Percentiles rank a stretch among this genome's conserved stretches.
phyloP scores from a whole-genome alignment of 768 basidiomycete genomes.

The Cystobasidium ongulense region DNA sequence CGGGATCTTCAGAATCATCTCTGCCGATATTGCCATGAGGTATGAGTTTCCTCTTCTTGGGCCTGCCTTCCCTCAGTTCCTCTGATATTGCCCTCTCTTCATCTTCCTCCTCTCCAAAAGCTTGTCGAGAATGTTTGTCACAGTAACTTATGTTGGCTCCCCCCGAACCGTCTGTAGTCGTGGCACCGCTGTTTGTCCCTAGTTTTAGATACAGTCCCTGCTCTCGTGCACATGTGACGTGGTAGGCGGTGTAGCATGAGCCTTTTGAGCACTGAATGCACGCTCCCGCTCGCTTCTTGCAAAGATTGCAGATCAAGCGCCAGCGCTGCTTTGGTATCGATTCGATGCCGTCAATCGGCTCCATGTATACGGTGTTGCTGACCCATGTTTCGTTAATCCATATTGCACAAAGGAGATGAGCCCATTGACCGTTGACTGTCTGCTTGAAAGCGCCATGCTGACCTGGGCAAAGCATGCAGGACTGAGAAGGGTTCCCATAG shows the following conservation, averaged over 20 bases:
- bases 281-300: slow-evolving; percentile 60
- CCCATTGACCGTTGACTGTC: slow-evolving; percentile 84
- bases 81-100: neutral
- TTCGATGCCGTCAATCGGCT: slow-evolving; percentile 85
- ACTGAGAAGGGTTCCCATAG: slow-evolving; percentile 50
- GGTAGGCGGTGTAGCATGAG: slow-evolving; percentile 86
- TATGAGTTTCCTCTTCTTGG: neutral
- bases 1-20: neutral
- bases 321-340: slow-evolving; percentile 79
- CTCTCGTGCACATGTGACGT: slow-evolving; percentile 84
- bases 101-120: neutral
- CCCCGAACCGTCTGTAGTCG: slow-evolving; percentile 35
- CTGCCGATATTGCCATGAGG: neutral
- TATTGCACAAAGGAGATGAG: slow-evolving; percentile 90
- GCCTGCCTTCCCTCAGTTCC: neutral
- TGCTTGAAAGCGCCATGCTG: slow-evolving; percentile 99
- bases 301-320: slow-evolving; percentile 71
- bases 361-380: slow-evolving; percentile 94
- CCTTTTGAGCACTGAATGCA: slow-evolving; percentile 92
- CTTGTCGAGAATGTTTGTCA: slow-evolving; percentile 69
- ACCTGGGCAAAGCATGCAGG: slow-evolving; percentile 89
- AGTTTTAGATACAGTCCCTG: slow-evolving; percentile 61
- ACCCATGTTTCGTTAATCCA: slow-evolving; percentile 94
- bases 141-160: slow-evolving; percentile 64
- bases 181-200: slow-evolving; percentile 44